These are phyloP conservation scores for Gaertneriomyces sp. DNA, from an alignment of 192 early-diverging fungal genomes.

Conservation along the genomic window DNA sequence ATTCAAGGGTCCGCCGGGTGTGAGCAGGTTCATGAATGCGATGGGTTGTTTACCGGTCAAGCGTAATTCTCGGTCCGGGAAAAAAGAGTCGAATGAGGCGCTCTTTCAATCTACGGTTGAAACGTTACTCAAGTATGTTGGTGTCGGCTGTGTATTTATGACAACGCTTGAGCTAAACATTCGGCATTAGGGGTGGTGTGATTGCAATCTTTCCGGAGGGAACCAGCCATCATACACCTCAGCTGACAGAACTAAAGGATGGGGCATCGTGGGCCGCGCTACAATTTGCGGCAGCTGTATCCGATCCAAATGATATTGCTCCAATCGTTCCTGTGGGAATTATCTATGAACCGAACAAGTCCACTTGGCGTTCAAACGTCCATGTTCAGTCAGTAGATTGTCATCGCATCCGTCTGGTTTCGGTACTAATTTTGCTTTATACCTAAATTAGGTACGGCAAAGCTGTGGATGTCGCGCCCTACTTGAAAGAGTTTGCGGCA, in stretches of 20 bases:
- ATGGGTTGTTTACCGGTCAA: slow-evolving; percentile 31
- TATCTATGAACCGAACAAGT: slow-evolving; percentile 20
- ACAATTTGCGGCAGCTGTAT: slow-evolving; percentile 9
- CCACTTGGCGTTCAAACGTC: slow-evolving; percentile 11
- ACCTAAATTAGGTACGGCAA: slow-evolving; percentile 6
- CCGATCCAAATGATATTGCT: slow-evolving; percentile 11
- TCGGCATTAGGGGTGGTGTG: slow-evolving; percentile 20
- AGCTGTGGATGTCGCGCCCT: slow-evolving; percentile 18
- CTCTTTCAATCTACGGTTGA: slow-evolving; percentile 18
- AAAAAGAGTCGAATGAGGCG: slow-evolving; percentile 22
- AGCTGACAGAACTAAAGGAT: slow-evolving; percentile 21
- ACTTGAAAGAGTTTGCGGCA: slow-evolving; percentile 13
- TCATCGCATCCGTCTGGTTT: not conserved
- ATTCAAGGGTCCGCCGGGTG: slow-evolving; percentile 9
- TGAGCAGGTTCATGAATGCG: slow-evolving; percentile 22
- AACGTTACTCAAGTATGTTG: slow-evolving; percentile 16
- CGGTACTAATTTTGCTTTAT: no score
- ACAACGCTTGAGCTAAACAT: not conserved
- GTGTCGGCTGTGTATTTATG: not conserved
- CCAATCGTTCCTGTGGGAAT: slow-evolving; percentile 28
- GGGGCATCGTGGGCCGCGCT: slow-evolving; percentile 23
- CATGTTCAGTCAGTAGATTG: slow-evolving; percentile 8
- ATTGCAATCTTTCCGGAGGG: slow-evolving; percentile 29
- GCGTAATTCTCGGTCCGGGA: slow-evolving; percentile 19
- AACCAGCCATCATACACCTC: slow-evolving; percentile 23